These are phyloP conservation scores for Nakazawaea ishiwadae DNA, from an alignment of 805 yeast species.

Conservation along the genomic window DNA sequence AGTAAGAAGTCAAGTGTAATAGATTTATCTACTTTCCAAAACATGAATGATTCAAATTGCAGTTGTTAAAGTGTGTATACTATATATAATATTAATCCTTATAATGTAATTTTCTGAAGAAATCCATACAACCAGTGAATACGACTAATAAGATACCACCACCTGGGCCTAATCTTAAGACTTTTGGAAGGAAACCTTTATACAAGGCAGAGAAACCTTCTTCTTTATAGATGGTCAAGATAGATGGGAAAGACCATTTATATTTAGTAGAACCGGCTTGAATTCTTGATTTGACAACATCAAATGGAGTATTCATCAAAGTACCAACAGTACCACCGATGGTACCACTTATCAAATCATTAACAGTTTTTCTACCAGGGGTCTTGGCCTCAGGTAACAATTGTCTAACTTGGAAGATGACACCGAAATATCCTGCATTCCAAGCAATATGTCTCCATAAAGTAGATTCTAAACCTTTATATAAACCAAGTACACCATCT, in stretches of 20 bases:
- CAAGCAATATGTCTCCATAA: conserved; percentile 94
- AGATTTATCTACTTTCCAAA: conserved; percentile 5
- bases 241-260: conserved; percentile 86
- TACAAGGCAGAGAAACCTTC: conserved; percentile 91
- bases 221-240: conserved; percentile 70
- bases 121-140: conserved; percentile 92
- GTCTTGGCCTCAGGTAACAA: conserved; percentile 74
- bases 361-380: conserved; percentile 69
- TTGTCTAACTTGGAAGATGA: conserved; percentile 79
- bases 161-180: conserved; percentile 96
- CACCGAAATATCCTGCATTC: conserved; percentile 98
- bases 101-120: conserved; percentile 63
- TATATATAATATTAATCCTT: conserved; percentile 15
- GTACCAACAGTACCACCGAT: conserved; percentile 98
- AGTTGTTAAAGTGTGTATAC: background rate
- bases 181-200: conserved; percentile 97
- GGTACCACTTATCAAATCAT: conserved; percentile 88
- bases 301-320: conserved; percentile 92
- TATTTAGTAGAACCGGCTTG: conserved; percentile 89
- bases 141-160: conserved; percentile 98
- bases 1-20: conserved; percentile 1
- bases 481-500: conserved; percentile 80
- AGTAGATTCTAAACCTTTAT: conserved; percentile 95
- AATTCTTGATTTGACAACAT: conserved; percentile 94
- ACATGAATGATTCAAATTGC: conserved; percentile 3